These are phyloP conservation scores for Pythium rhizo-oryzae DNA, from an alignment of 352 stramenopile species.

Conservation along the genomic window DNA sequence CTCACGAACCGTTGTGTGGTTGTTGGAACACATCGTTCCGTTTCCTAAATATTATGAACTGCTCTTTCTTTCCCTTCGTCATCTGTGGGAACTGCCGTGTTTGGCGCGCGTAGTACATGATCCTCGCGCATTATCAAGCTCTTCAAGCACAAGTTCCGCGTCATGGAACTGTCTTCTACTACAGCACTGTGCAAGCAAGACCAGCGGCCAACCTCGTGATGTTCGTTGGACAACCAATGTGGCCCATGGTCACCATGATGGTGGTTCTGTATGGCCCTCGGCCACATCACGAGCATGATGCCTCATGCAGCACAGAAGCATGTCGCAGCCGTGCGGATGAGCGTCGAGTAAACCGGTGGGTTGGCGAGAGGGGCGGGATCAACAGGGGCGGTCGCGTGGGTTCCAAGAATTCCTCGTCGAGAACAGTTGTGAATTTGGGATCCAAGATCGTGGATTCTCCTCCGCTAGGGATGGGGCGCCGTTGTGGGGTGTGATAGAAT, in stretches of 20 bases:
- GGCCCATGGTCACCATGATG: no score
- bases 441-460: no score
- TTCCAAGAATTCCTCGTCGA: no score
- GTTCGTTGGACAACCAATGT: no score
- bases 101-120: background rate
- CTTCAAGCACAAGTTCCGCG: background rate
- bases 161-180: background rate
- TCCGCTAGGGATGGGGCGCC: no score
- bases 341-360: background rate
- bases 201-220: no score
- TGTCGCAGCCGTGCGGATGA: background rate
- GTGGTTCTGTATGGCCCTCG: background rate
- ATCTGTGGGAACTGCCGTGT: background rate
- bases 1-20: constrained; percentile 5
- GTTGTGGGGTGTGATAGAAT: no score
- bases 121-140: background rate
- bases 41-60: constrained; percentile 22
- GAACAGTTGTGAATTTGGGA: no score
- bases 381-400: no score
- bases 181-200: background rate
- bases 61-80: background rate
- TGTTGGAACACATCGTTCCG: background rate
- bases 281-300: no score
- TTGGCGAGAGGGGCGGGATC: background rate
- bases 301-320: background rate